Evolutionary conservation across 2,329 filamentous ascomycete genomes (phyloP).

Genomic region (Periglandula ipomoeae): DNA sequence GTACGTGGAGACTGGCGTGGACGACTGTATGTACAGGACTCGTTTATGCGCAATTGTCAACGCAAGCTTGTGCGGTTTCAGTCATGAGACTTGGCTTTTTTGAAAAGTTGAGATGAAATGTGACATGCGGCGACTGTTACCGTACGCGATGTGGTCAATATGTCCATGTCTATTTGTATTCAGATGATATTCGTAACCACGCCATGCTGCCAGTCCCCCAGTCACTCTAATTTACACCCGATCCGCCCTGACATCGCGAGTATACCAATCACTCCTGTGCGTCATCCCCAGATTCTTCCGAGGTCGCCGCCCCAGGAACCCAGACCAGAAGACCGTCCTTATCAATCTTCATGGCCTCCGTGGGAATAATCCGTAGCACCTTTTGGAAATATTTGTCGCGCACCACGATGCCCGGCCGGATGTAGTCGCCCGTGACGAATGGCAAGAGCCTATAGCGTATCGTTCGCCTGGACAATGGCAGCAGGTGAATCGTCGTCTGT

Average conservation of each 20-base stretch:
- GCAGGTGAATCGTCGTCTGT: slow-evolving; percentile 65
- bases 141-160: no score
- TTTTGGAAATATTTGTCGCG: slow-evolving; percentile 92
- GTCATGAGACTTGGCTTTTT: no score
- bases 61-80: no score
- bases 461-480: slow-evolving; percentile 69
- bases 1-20: no score
- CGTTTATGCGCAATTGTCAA: no score
- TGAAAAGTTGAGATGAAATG: no score
- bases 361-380: slow-evolving; percentile 70
- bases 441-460: slow-evolving; percentile 70
- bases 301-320: slow-evolving; percentile 34
- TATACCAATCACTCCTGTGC: no score
- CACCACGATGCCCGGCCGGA: slow-evolving; percentile 65
- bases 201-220: background rate
- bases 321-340: slow-evolving; percentile 57
- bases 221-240: background rate
- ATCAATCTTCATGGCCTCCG: slow-evolving; percentile 58
- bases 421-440: slow-evolving; percentile 55
- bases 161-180: no score
- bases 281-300: background rate
- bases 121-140: no score
- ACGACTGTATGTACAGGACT: no score
- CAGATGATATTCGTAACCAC: no score
- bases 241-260: background rate